Conservation (phyloP, 306 rosid species). For the Lathyrus tuberosus region DNA sequence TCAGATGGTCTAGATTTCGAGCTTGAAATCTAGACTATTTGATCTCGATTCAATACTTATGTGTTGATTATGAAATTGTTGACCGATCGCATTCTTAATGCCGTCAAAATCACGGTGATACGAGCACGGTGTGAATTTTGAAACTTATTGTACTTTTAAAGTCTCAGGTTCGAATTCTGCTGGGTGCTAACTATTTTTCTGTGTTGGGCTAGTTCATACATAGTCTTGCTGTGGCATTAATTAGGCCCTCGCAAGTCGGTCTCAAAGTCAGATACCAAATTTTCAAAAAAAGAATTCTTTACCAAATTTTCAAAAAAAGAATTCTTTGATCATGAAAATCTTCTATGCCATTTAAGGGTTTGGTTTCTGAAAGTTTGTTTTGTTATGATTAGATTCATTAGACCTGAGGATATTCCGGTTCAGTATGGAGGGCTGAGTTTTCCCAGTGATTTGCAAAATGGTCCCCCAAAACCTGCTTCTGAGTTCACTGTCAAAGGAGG, state of each 20-base stretch:
- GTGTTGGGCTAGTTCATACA: too few species aligned
- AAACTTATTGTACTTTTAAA: background rate
- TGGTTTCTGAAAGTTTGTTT: constrained; percentile 20
- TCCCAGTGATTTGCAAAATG: constrained; percentile 72
- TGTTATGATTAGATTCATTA: constrained; percentile 60
- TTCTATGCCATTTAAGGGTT: constrained; percentile 18
- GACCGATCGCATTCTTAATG: background rate
- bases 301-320: background rate
- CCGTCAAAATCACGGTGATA: background rate
- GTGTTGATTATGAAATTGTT: background rate
- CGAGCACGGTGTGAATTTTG: background rate
- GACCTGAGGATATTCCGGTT: constrained; percentile 93
- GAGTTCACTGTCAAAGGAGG: constrained; percentile 98
- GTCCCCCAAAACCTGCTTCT: constrained; percentile 93
- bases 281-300: background rate
- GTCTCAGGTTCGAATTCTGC: too few species aligned
- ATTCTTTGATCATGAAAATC: too few species aligned
- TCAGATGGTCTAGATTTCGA: background rate
- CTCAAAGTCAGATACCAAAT: too few species aligned
- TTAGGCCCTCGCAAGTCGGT: too few species aligned
- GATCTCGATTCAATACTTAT: background rate
- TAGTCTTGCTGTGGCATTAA: too few species aligned
- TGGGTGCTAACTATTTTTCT: too few species aligned
- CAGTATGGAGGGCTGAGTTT: constrained; percentile 92
- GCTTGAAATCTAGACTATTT: background rate